These are phyloP conservation scores for Amaranthus cruentus DNA, from an alignment of 148 eudicot genomes.

Conservation along the genomic window DNA sequence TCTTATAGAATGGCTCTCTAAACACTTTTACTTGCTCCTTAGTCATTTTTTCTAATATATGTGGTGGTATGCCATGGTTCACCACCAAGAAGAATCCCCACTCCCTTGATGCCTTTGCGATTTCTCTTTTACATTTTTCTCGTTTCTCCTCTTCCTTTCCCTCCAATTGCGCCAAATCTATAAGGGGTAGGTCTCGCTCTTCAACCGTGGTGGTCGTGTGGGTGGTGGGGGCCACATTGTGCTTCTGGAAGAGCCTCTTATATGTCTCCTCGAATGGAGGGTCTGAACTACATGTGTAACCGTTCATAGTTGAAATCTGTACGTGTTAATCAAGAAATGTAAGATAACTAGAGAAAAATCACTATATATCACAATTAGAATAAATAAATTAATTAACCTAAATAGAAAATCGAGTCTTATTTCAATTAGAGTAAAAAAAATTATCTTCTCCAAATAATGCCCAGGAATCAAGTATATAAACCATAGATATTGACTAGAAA, in stretches of 20 bases:
- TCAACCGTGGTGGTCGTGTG: slow-evolving; percentile 6
- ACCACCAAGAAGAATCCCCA: slow-evolving; percentile 92
- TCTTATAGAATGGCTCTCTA: slow-evolving; percentile 53
- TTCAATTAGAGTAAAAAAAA: too few relatives aligned
- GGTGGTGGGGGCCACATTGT: neutral
- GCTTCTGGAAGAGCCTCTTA: slow-evolving; percentile 32
- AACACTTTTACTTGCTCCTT: slow-evolving; percentile 50
- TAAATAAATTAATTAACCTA: too few relatives aligned
- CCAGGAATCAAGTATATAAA: too few relatives aligned
- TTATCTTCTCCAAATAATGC: too few relatives aligned
- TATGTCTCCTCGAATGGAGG: slow-evolving; percentile 65
- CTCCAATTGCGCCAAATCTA: slow-evolving; percentile 41
- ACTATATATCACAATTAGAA: too few relatives aligned
- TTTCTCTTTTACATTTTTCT: slow-evolving; percentile 50
- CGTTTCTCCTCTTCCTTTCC: slow-evolving; percentile 24
- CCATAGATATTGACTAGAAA: too few relatives aligned
- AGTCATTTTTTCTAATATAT: slow-evolving; percentile 48
- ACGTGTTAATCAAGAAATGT: too few relatives aligned
- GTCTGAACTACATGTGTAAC: slow-evolving; percentile 22
- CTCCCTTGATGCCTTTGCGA: slow-evolving; percentile 51
- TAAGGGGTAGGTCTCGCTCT: slow-evolving; percentile 43
- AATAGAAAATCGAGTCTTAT: too few relatives aligned
- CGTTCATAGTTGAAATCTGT: slow-evolving; percentile 12
- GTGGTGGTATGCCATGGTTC: slow-evolving; percentile 58
- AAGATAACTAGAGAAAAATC: too few relatives aligned